Evolutionary conservation across 352 stramenopile genomes (phyloP).

Genomic region (Elongisporangium undulatum): DNA sequence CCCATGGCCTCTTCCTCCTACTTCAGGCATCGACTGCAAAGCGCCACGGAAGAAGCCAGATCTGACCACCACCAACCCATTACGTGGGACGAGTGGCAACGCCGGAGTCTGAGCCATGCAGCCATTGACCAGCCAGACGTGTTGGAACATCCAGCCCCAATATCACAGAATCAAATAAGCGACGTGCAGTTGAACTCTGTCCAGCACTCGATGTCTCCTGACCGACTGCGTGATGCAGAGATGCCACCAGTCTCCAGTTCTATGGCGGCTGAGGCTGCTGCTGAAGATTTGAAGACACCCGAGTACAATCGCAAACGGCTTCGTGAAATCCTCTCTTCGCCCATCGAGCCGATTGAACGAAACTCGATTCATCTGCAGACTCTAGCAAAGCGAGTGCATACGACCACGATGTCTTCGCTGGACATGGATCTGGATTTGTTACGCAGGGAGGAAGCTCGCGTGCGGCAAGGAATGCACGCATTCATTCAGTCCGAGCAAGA

Average conservation of each 20-base stretch:
- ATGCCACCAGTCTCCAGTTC: constrained; percentile 1
- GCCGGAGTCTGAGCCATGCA: constrained; percentile 9
- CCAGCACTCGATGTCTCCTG: background rate
- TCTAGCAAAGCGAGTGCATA: constrained; percentile 40
- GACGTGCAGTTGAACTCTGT: background rate
- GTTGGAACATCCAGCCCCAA: background rate
- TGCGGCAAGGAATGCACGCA: constrained; percentile 35
- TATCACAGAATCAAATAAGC: background rate
- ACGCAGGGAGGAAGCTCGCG: constrained; percentile 25
- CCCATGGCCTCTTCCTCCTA: constrained; percentile 48
- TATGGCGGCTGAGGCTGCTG: background rate
- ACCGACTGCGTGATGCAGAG: background rate
- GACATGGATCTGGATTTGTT: constrained; percentile 32
- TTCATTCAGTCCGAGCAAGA: constrained; percentile 60
- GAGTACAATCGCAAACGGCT: constrained; percentile 57
- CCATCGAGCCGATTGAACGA: constrained; percentile 43
- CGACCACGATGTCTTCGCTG: constrained; percentile 44
- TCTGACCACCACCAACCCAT: constrained; percentile 3
- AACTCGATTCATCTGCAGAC: constrained; percentile 35
- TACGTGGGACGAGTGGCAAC: constrained; percentile 38
- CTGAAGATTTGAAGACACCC: constrained; percentile 33
- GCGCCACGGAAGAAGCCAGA: constrained; percentile 6
- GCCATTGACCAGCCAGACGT: constrained; percentile 3
- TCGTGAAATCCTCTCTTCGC: constrained; percentile 54
- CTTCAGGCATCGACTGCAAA: constrained; percentile 44